Evolutionary conservation across 306 rosid species (phyloP).

Genomic region (Lablab purpureus): DNA sequence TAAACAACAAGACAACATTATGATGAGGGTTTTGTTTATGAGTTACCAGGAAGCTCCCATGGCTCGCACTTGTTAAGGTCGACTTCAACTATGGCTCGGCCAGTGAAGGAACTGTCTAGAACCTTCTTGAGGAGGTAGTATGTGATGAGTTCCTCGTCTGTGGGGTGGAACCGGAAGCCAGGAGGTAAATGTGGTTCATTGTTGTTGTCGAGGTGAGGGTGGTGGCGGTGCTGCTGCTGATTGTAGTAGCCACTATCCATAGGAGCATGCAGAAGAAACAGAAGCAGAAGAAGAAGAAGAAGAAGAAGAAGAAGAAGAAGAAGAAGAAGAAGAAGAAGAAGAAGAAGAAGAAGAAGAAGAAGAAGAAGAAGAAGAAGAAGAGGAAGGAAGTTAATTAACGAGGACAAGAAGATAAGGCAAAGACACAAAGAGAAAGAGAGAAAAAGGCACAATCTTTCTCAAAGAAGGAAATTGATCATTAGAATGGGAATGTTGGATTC

Average conservation of each 20-base stretch:
- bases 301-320: background rate
- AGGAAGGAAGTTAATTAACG: background rate
- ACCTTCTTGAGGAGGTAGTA: conserved; percentile 89
- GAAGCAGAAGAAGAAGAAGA: background rate
- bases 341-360: background rate
- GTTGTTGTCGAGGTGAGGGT: conserved; percentile 21
- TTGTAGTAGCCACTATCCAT: conserved; percentile 45
- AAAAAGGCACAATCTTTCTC: background rate
- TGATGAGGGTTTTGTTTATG: background rate
- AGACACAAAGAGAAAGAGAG: background rate
- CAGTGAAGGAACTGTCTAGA: conserved; percentile 67
- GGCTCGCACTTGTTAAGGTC: conserved; percentile 96
- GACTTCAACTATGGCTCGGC: conserved; percentile 84
- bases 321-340: too few species aligned
- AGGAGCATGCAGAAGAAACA: background rate
- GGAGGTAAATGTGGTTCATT: conserved; percentile 66
- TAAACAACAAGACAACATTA: background rate
- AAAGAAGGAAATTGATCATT: background rate
- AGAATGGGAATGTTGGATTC: conserved; percentile 31
- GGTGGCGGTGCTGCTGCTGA: background rate
- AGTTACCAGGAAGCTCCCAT: conserved; percentile 85
- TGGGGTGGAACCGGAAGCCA: conserved; percentile 90
- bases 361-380: background rate
- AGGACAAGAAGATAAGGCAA: background rate
- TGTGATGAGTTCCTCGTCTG: conserved; percentile 86